phyloP scores from a whole-genome alignment of 2,329 filamentous ascomycete species.

The Alternaria longipes region DNA sequence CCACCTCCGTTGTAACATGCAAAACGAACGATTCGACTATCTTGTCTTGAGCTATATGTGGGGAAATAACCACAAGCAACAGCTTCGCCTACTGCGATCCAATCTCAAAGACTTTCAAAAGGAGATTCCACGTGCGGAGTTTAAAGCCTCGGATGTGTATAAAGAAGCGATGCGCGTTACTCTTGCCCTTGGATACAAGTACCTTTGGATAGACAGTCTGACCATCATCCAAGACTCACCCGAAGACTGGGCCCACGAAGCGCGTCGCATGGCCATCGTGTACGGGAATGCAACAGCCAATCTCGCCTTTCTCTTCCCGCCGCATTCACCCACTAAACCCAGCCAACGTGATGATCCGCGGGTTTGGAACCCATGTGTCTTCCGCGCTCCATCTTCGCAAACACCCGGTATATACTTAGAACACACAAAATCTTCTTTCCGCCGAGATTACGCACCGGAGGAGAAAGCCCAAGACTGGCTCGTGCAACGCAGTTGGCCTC shows the following conservation, averaged over 20 bases:
- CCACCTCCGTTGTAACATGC: conserved; percentile 14
- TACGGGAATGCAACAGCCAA: conserved; percentile 25
- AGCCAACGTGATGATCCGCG: conserved; percentile 10
- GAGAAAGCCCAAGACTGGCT: conserved; percentile 11
- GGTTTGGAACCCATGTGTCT: conserved; percentile 14
- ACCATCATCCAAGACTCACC: conserved; percentile 30
- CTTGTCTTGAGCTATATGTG: conserved; percentile 24
- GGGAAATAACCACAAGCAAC: not conserved
- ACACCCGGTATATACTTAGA: conserved; percentile 13
- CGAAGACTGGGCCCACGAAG: conserved; percentile 21
- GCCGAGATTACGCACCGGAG: too few relatives aligned
- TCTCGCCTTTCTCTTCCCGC: conserved; percentile 17
- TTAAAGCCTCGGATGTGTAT: conserved; percentile 17
- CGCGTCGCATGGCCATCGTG: conserved; percentile 17
- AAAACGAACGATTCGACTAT: conserved; percentile 10
- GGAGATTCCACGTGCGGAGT: not conserved
- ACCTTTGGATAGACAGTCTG: conserved; percentile 37
- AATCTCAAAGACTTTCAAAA: conserved; percentile 7
- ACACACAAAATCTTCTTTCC: not conserved
- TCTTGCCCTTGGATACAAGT: conserved; percentile 18
- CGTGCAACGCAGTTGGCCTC: conserved; percentile 13
- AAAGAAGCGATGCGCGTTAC: conserved; percentile 27
- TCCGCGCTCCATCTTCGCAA: conserved; percentile 1
- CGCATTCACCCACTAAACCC: too few relatives aligned
- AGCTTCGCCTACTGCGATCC: not conserved